Evolutionary conservation across 345 rosid genomes (phyloP), one percentile per base, ranked within the genome.

Genomic region (Moricandia arvensis): DNA sequence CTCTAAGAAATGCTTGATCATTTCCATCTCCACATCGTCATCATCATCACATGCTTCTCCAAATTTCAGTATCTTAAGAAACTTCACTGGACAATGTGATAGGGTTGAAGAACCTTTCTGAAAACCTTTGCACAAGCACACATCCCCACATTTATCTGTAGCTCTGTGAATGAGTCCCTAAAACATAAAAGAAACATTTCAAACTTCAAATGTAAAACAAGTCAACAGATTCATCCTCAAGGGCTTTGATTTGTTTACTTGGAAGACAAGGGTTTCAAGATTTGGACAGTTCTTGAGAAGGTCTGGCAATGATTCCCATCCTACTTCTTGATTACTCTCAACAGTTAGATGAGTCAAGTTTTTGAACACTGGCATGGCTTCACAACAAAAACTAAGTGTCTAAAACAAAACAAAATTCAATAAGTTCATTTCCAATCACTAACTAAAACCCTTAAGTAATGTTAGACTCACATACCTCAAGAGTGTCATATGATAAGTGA

Each of bases 271-370:
- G 15, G 51, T 55, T 55, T 34, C 63, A 3, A 54, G 21, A 17
- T 54, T 68, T 18, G 63, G 63, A 55, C 51, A 34, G 6, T 54
- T 68, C 21, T 49, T 24, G 63, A 68, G 51, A 6, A 68, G 21
- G 7, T 12, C 8, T 5, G 34, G 49, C 21, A 76, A 21, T 69
- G 75, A 62, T 5, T 62, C 80, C 80, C 80, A 69, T 69, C 75
- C 75, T 29, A 69, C 30, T 69, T 63, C 26, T 8, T 27, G 75
- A 41, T 55, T 64, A 27, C 37, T 37, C 47, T 76, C 75, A 9
- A 76, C 38, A 38, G 51, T 69, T 54, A 76, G 59, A 54, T 69
- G 65, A 69, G 70, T 53, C 64, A 76, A 63, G 35, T 53, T 54
- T 49, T 63, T 54, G 38, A 69, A 76, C 1, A 63, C 59, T 2